A percentile compares a stretch with the other conserved stretches of the same genome.
phyloP scores from a whole-genome alignment of 768 basidiomycete genomes.

The Russula abietina region DNA sequence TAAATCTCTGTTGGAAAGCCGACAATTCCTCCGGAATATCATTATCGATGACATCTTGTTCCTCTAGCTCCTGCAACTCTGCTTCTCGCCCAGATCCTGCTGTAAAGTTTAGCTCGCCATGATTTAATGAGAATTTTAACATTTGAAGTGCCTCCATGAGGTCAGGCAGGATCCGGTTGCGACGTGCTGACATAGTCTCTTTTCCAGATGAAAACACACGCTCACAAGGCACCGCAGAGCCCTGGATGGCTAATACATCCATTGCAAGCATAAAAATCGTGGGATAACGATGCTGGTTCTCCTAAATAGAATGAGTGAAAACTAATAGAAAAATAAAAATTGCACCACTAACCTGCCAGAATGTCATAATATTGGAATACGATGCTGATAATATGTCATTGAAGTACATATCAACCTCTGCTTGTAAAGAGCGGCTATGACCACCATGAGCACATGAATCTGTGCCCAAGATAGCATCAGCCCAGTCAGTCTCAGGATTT shows the following conservation, averaged over 20 bases:
- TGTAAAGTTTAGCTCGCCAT: background rate
- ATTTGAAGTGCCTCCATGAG: slow-evolving; percentile 6
- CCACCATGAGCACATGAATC: too few relatives aligned
- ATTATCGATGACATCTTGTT: too few relatives aligned
- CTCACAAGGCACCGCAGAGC: slow-evolving; percentile 5
- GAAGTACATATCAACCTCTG: too few relatives aligned
- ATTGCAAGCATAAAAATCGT: background rate
- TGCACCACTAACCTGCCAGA: slow-evolving; percentile 2
- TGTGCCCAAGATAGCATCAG: too few relatives aligned
- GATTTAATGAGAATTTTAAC: background rate
- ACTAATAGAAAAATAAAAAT: too few relatives aligned
- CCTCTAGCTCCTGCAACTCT: background rate
- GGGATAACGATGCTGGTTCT: background rate
- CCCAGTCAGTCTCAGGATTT: too few relatives aligned
- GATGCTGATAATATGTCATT: too few relatives aligned
- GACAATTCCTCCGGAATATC: too few relatives aligned
- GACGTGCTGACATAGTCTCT: background rate
- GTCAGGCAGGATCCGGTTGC: background rate
- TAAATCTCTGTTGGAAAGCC: too few relatives aligned
- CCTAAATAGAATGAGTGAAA: background rate
- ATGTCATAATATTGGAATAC: background rate
- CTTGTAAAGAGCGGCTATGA: too few relatives aligned
- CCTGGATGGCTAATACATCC: background rate
- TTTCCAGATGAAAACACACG: slow-evolving; percentile 3
- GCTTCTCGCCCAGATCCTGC: background rate